phyloP scores from a whole-genome alignment of 2,329 filamentous ascomycete genomes.

The Elsinoe arachidis region DNA sequence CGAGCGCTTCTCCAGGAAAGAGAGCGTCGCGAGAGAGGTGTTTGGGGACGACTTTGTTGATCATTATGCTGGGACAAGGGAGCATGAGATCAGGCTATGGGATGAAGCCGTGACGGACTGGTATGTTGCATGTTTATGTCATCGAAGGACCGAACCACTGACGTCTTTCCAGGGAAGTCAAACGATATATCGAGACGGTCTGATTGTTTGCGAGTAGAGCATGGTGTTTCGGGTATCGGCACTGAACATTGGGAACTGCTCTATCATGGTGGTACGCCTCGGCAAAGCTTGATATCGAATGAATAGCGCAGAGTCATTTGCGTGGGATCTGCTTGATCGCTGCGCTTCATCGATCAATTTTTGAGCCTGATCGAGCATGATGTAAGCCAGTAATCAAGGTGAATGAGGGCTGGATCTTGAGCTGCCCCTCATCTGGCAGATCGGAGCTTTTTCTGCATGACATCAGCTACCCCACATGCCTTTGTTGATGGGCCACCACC shows the following conservation, averaged over 20 bases:
- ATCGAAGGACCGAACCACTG: constrained; percentile 6
- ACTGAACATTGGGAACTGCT: neutral
- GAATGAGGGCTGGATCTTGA: neutral
- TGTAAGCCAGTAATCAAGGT: neutral
- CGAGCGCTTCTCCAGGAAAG: constrained; percentile 63
- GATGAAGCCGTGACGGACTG: constrained; percentile 97
- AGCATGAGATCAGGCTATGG: constrained; percentile 85
- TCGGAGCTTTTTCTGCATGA: constrained; percentile 3
- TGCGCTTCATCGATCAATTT: neutral
- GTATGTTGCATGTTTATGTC: constrained; percentile 46
- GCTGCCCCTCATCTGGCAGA: constrained; percentile 1
- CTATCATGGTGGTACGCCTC: neutral
- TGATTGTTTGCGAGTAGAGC: constrained; percentile 14
- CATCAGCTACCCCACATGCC: constrained; percentile 5
- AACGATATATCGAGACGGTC: constrained; percentile 32
- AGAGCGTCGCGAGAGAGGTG: constrained; percentile 83
- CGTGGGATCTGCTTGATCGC: neutral
- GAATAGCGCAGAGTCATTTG: neutral
- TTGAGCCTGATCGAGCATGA: neutral
- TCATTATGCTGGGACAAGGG: constrained; percentile 83
- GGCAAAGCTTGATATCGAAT: neutral
- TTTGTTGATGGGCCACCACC: neutral
- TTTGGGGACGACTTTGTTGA: constrained; percentile 95
- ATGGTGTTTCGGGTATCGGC: constrained; percentile 4
- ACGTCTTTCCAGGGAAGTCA: constrained; percentile 27